These are phyloP conservation scores for Rhazya stricta DNA, from an alignment of 257 asterid genomes.

Conservation along the genomic window DNA sequence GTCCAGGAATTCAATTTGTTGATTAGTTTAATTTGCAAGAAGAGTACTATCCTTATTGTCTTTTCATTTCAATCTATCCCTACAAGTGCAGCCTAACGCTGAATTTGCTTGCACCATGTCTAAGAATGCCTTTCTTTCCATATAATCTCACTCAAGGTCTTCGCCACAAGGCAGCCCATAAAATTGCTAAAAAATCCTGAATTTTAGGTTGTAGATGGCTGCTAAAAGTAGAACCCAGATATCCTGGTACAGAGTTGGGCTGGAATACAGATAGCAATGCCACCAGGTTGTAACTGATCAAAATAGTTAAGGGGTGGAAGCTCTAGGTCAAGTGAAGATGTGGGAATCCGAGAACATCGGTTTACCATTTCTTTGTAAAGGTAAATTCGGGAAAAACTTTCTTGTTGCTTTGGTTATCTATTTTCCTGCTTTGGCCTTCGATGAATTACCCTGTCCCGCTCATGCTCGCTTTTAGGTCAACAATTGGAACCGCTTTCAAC, in stretches of 20 bases:
- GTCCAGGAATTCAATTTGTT: slow-evolving; percentile 27
- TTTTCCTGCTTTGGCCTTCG: background rate
- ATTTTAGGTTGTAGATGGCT: slow-evolving; percentile 72
- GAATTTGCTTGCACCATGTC: no score
- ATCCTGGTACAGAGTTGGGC: slow-evolving; percentile 81
- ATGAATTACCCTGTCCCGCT: no score
- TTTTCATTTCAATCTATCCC: no score
- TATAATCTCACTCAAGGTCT: background rate
- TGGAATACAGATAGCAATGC: slow-evolving; percentile 96
- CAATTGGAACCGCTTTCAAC: slow-evolving; percentile 94
- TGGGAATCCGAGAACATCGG: slow-evolving; percentile 86
- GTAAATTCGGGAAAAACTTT: slow-evolving; percentile 27
- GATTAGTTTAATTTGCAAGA: background rate
- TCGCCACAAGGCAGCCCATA: background rate
- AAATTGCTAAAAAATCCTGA: background rate
- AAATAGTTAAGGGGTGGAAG: slow-evolving; percentile 62
- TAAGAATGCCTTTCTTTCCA: background rate
- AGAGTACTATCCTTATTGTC: no score
- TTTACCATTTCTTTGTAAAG: slow-evolving; percentile 95
- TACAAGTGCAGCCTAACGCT: no score
- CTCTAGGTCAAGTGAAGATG: slow-evolving; percentile 73
- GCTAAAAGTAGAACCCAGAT: slow-evolving; percentile 67
- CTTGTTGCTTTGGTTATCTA: slow-evolving; percentile 10
- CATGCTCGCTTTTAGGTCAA: slow-evolving; percentile 50
- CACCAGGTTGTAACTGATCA: slow-evolving; percentile 86